Base-by-base conservation (phyloP, 108 stramenopile species). In the Cyclotella baltica region DNA sequence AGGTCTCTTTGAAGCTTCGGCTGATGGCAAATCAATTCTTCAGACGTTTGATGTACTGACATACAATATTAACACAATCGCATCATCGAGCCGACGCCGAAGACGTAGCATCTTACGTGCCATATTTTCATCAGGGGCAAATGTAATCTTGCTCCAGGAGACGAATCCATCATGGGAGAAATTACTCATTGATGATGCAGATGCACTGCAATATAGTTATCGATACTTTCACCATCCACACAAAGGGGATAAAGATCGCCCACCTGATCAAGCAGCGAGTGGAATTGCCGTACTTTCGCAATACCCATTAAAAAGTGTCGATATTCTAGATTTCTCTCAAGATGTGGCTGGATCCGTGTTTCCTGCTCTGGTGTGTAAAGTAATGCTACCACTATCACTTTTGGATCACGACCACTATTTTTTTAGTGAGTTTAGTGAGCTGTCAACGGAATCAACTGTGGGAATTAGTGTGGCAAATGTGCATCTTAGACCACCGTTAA, bases 341-440 rank as follows among this genome's bases (percentile, higher is more conserved):
- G 63, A 68, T 52, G 50, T 83, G 50, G 22, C 65, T 67, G 82
- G 75, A 9, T 83, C 82, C 23, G 82, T 83, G 37, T 83, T 83
- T 61, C 82, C 82, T 35, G 55, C 71, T 15, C 31, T 83, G 65
- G 27, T 75, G 1, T 76, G 62, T 31, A 69, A 59, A n/a, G 65
- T 76, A 37, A 35, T 47, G 0, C 22, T 80, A 4, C 80, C 73
- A 9, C 35, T 62, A 30, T 33, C 50, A 18, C 33, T 25, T 34
- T 51, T 40, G 0, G 27, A 18, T 46, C 22, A 66, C 15, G 40
- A 22, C 38, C 40, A 40, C 15, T 5, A 11, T 30, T 34, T 61
- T 6, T 31, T 9, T 4, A 10, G 25, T 66, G 46, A 6, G 1
- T 5, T 48, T 15, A 1, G 6, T 48, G 40, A 47, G 25, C 33